Conservation (phyloP, 106 monocot genomes). For the Xerophyta viscosa region DNA sequence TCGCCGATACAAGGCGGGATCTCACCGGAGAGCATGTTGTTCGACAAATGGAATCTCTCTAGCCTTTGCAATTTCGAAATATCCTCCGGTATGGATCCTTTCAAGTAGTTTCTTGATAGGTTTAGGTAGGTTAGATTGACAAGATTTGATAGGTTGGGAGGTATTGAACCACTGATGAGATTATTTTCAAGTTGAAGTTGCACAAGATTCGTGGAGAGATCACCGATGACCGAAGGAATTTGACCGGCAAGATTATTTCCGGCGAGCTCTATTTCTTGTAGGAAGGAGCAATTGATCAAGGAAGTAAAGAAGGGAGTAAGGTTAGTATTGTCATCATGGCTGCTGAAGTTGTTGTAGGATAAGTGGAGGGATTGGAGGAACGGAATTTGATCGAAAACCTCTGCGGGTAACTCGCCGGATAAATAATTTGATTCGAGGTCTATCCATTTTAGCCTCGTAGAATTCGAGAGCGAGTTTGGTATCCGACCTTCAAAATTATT, state of each 20-base stretch:
- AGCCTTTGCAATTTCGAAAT: conserved; percentile 37
- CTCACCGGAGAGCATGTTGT: conserved; percentile 54
- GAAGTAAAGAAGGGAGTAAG: conserved; percentile 30
- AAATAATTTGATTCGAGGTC: conserved; percentile 35
- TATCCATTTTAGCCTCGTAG: conserved; percentile 17
- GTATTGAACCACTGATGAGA: conserved; percentile 47
- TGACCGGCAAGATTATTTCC: conserved; percentile 27
- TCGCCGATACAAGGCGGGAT: conserved; percentile 53
- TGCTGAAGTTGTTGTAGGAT: conserved; percentile 36
- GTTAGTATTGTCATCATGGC: conserved; percentile 26
- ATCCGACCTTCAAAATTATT: conserved; percentile 49
- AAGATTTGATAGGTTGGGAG: conserved; percentile 57
- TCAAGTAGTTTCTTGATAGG: conserved; percentile 61
- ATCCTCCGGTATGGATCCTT: conserved; percentile 70
- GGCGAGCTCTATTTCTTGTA: conserved; percentile 22
- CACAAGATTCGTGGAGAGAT: conserved; percentile 36
- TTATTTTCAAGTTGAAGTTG: conserved; percentile 82
- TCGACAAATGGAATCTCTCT: conserved; percentile 44
- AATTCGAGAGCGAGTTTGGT: conserved; percentile 48
- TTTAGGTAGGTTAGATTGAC: conserved; percentile 77
- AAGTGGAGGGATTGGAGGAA: conserved; percentile 21
- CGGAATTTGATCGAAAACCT: conserved; percentile 15
- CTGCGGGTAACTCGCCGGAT: conserved; percentile 29
- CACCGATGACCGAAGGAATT: conserved; percentile 42
- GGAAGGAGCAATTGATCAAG: conserved; percentile 26